phyloP scores from a whole-genome alignment of 352 stramenopile genomes.

The Phytophthora megakarya region DNA sequence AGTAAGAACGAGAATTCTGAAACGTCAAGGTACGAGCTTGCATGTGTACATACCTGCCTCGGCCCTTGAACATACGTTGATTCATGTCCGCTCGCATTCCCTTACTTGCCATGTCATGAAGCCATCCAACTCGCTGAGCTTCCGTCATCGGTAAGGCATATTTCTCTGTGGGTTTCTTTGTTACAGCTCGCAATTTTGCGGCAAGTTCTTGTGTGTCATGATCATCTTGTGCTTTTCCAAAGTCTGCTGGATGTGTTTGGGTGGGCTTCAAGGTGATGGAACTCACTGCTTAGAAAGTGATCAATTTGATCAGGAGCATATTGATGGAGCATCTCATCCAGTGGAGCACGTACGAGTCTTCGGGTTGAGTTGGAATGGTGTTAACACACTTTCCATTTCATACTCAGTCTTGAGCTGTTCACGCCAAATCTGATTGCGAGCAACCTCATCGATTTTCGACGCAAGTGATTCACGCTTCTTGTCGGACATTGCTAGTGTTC shows the following conservation, averaged over 20 bases:
- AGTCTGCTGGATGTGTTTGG: conserved; percentile 73
- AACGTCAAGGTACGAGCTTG: conserved; percentile 12
- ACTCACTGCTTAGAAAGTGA: conserved; percentile 50
- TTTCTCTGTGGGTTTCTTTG: conserved; percentile 73
- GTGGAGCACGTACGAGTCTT: conserved; percentile 60
- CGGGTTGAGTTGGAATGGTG: conserved; percentile 84
- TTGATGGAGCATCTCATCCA: not conserved
- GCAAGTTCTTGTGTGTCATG: conserved; percentile 58
- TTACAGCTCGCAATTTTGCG: conserved; percentile 65
- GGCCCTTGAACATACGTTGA: conserved; percentile 81
- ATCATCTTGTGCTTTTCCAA: conserved; percentile 61
- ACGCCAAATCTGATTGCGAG: conserved; percentile 89
- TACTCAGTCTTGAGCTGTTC: conserved; percentile 88
- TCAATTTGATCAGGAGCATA: not conserved
- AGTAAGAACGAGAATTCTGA: conserved; percentile 8
- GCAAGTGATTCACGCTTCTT: conserved; percentile 78
- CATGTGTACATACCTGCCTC: conserved; percentile 53
- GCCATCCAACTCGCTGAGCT: conserved; percentile 78
- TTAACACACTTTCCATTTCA: conserved; percentile 72
- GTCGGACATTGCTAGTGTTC: conserved; percentile 50
- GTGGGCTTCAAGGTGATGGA: conserved; percentile 80
- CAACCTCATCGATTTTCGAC: conserved; percentile 87
- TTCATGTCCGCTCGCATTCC: conserved; percentile 77
- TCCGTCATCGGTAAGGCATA: conserved; percentile 73
- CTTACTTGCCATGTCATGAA: conserved; percentile 72